These are phyloP conservation scores for Fremontodendron californicum DNA, from an alignment of 345 rosid species.

Conservation along the genomic window DNA sequence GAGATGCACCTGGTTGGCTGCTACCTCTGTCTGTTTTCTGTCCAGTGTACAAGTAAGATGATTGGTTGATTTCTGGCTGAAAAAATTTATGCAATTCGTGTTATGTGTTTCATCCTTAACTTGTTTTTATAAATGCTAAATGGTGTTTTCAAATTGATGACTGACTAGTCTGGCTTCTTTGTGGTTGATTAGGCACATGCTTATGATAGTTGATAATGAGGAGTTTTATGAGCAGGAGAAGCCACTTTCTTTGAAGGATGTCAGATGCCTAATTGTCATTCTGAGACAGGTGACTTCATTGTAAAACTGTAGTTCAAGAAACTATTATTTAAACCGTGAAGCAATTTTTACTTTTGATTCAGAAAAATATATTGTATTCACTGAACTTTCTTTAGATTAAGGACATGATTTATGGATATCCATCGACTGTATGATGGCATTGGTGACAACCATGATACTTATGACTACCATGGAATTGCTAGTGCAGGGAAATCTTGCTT, in stretches of 20 bases:
- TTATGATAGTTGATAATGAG: constrained; percentile 88
- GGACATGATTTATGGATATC: constrained; percentile 1
- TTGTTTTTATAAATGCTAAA: constrained; percentile 2
- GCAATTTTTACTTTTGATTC: not conserved
- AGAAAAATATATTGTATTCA: not conserved
- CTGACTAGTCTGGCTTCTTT: constrained; percentile 12
- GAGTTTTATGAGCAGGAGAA: constrained; percentile 96
- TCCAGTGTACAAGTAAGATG: constrained; percentile 91
- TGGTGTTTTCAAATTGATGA: not conserved
- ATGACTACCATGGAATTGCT: not conserved
- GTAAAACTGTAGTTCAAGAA: not conserved
- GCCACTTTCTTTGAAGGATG: constrained; percentile 79
- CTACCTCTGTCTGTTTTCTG: constrained; percentile 91
- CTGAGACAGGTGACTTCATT: constrained; percentile 68
- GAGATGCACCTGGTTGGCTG: constrained; percentile 94
- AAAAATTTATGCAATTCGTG: not conserved
- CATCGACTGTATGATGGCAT: not conserved
- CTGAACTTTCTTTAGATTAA: constrained; percentile 5
- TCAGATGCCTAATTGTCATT: constrained; percentile 64
- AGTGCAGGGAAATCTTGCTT: not conserved
- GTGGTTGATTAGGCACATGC: constrained; percentile 86
- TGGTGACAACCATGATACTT: not conserved
- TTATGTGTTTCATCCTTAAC: constrained; percentile 8
- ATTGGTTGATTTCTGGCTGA: constrained; percentile 13
- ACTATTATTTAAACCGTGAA: not conserved